phyloP scores from a whole-genome alignment of 305 asterid species.

The Rubia tinctorum region DNA sequence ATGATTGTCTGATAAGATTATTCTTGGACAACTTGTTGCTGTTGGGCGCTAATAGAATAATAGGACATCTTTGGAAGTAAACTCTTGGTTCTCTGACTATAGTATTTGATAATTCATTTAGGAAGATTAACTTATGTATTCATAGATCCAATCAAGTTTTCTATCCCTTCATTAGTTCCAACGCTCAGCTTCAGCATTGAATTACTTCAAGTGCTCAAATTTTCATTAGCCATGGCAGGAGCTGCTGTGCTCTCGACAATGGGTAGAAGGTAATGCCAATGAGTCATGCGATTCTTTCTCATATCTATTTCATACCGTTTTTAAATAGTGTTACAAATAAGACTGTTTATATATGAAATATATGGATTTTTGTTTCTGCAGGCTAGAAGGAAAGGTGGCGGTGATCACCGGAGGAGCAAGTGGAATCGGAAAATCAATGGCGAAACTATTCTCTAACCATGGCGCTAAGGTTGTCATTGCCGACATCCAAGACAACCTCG shows the following conservation, averaged over 20 bases:
- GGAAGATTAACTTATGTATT: not conserved
- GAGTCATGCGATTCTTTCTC: too few relatives aligned
- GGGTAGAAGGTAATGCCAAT: conserved; percentile 23
- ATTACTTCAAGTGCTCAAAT: not conserved
- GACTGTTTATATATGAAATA: too few relatives aligned
- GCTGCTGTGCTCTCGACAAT: conserved; percentile 20
- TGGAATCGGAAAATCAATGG: conserved; percentile 20
- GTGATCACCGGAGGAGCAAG: conserved; percentile 15
- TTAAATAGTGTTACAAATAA: too few relatives aligned
- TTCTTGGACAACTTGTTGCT: too few relatives aligned
- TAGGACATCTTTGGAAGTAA: too few relatives aligned
- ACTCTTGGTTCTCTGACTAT: too few relatives aligned
- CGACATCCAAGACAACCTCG: conserved; percentile 23
- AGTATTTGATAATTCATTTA: too few relatives aligned
- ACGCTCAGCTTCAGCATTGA: not conserved
- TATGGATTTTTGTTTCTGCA: not conserved
- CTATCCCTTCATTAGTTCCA: not conserved
- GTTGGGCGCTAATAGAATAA: too few relatives aligned
- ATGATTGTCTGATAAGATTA: too few relatives aligned
- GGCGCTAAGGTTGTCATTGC: conserved; percentile 26
- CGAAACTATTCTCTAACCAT: conserved; percentile 1
- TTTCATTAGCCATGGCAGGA: conserved; percentile 19
- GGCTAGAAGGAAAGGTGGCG: conserved; percentile 15
- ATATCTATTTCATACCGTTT: too few relatives aligned
- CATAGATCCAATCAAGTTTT: not conserved